Conservation (phyloP, 1,284 basidiomycete species). For the Tilletia caries region DNA sequence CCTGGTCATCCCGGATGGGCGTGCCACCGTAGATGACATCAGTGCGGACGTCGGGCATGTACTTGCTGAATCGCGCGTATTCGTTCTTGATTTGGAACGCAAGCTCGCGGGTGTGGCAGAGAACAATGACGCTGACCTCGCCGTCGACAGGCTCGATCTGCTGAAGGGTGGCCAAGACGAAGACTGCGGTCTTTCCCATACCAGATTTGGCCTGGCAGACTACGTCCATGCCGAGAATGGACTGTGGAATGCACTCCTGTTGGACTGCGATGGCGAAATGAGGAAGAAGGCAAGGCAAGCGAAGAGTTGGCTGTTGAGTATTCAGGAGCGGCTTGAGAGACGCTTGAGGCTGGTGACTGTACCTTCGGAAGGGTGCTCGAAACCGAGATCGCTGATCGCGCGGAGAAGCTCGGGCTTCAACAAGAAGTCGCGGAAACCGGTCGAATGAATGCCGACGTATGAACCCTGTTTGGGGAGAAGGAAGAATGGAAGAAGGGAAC, state of each 20-base stretch:
- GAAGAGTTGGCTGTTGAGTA: constrained; percentile 13
- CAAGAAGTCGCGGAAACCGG: constrained; percentile 70
- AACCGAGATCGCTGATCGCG: constrained; percentile 97
- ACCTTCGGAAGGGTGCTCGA: constrained; percentile 99
- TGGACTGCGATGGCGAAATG: constrained; percentile 71
- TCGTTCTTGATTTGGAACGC: constrained; percentile 99
- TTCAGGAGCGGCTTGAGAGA: constrained; percentile 14
- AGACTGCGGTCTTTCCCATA: constrained; percentile 99
- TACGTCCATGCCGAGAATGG: constrained; percentile 98
- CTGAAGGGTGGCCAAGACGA: constrained; percentile 94
- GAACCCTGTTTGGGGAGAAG: constrained; percentile 36
- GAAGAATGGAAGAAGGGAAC: not conserved
- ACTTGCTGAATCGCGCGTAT: constrained; percentile 97
- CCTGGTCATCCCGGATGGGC: constrained; percentile 87
- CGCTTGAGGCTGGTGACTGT: constrained; percentile 35
- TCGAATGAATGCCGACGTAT: constrained; percentile 54
- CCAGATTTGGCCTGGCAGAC: constrained; percentile 99
- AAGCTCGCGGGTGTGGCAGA: constrained; percentile 98
- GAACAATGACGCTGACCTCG: constrained; percentile 92
- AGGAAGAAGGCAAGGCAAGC: not conserved
- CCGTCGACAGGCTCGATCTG: constrained; percentile 98
- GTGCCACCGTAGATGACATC: constrained; percentile 97
- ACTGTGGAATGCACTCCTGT: constrained; percentile 99
- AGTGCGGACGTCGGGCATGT: constrained; percentile 98
- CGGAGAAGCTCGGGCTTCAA: constrained; percentile 94